Evolutionary conservation across 306 rosid genomes (phyloP), one percentile per base, ranked within the genome.

Genomic region (Abrus precatorius): DNA sequence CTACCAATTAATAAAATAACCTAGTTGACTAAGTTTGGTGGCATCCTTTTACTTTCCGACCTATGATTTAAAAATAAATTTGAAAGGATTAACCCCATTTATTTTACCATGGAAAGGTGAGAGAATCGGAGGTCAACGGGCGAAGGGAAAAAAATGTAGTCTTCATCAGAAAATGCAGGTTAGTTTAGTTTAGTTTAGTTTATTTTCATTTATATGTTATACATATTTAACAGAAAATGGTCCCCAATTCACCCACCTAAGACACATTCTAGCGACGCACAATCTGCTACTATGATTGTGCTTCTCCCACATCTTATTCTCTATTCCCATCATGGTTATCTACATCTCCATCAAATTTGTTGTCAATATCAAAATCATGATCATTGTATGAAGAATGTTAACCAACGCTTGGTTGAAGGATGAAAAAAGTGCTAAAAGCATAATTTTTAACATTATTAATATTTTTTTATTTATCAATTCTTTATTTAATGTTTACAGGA

Each of bases 141-240:
- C 84, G 84, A 86, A 90, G 82, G 80, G 99, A 93, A 74, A 95
- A 77, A 80, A 93, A 88, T 71, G 90, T 87, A 28, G 99, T 92
- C 85, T 72, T 86, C 82, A 77, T 96, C 74, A 86, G 71, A 82
- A 93, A 93, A 74, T 96, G 99, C 98, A 90, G 99, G 99, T 92
- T 76, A 72, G 61, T 81, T 78, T 55, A 20, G 14, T 60, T 75
- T 44, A 45, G 9, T 30, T 2, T 47, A 10, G 0, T 40, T 77
- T 62, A 38, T 61, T 63, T 36, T 52, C 12, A 48, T 49, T 60
- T 41, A 59, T 5, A 20, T 63, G 3, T 5, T 41, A 49, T 29
- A 47, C 12, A 74, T 65, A 2, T 74, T 52, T 27, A 43, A 53
- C 48, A 69, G 1, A 74, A 82, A 78, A 59, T 47, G 66, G 82